Evolutionary conservation across 495 filamentous ascomycete genomes (phyloP).

Genomic region (Monascus purpureus): DNA sequence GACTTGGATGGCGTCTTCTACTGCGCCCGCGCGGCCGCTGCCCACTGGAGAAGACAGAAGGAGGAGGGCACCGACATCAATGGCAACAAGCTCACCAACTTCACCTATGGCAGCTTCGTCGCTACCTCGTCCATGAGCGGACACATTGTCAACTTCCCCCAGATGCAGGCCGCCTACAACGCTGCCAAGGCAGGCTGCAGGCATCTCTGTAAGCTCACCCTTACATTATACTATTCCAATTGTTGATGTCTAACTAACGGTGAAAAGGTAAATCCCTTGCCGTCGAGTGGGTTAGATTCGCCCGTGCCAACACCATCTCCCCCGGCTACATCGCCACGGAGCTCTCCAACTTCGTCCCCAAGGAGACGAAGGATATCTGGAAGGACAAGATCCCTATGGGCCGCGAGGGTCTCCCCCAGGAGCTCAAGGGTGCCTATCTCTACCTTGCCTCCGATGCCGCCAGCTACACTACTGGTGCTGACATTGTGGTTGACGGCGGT

Average conservation of each 20-base stretch:
- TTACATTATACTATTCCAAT: not conserved
- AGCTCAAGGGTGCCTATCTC: conserved; percentile 82
- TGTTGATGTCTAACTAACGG: not conserved
- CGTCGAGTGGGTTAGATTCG: conserved; percentile 78
- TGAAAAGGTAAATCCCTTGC: conserved; percentile 54
- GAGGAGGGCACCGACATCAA: conserved; percentile 49
- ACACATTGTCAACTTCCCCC: conserved; percentile 79
- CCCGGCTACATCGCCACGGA: conserved; percentile 84
- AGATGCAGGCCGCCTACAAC: conserved; percentile 78
- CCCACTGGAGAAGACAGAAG: conserved; percentile 53
- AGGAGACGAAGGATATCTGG: conserved; percentile 62
- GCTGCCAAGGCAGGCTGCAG: conserved; percentile 75
- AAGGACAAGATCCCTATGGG: conserved; percentile 76
- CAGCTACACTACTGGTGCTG: conserved; percentile 68
- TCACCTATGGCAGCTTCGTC: conserved; percentile 58
- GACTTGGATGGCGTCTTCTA: conserved; percentile 77
- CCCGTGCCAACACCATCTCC: conserved; percentile 67
- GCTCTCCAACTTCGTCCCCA: conserved; percentile 58
- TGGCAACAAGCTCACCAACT: conserved; percentile 53
- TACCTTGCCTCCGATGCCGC: conserved; percentile 76
- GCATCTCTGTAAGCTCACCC: conserved; percentile 51
- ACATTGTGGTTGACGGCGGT: conserved; percentile 58
- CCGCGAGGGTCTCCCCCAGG: conserved; percentile 36
- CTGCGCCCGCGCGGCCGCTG: conserved; percentile 64
- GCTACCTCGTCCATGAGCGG: conserved; percentile 71